A percentile compares a stretch with the other conserved stretches of the same genome.
phyloP scores from a whole-genome alignment of 2,329 filamentous ascomycete genomes.

The Macrophomina tecta region DNA sequence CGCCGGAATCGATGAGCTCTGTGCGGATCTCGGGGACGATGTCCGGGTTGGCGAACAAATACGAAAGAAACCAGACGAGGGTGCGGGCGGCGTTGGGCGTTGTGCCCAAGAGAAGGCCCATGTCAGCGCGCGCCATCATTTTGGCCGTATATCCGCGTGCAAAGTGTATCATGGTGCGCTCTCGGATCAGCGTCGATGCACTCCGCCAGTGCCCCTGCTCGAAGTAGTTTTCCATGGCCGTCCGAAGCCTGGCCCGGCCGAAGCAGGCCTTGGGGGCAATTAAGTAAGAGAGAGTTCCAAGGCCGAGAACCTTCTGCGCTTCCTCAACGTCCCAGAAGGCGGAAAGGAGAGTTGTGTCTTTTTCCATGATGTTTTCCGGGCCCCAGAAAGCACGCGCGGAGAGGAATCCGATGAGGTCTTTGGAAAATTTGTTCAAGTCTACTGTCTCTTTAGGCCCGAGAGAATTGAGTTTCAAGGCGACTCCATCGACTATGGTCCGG shows the following conservation, averaged over 20 bases:
- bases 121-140: conserved; percentile 34
- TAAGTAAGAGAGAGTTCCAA: conserved; percentile 42
- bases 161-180: conserved; percentile 34
- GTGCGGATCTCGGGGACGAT: conserved; percentile 47
- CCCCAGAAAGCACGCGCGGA: conserved; percentile 52
- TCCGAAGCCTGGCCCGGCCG: conserved; percentile 41
- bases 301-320: conserved; percentile 39
- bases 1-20: conserved; percentile 51
- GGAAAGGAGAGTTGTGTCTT: conserved; percentile 43
- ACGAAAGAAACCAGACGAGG: conserved; percentile 54
- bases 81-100: conserved; percentile 52
- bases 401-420: conserved; percentile 29
- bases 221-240: conserved; percentile 39
- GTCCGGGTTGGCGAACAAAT: conserved; percentile 49
- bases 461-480: neutral
- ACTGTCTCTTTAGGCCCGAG: neutral
- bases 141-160: conserved; percentile 33
- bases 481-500: neutral
- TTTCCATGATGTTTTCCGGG: conserved; percentile 50
- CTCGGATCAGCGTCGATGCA: conserved; percentile 35
- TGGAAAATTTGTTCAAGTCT: neutral
- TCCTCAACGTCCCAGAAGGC: conserved; percentile 53
- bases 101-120: conserved; percentile 42
- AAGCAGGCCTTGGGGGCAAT: conserved; percentile 47
- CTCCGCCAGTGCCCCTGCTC: conserved; percentile 34